Evolutionary conservation across 2,329 filamentous ascomycete species (phyloP).

Genomic region (Penicillium polonicum): DNA sequence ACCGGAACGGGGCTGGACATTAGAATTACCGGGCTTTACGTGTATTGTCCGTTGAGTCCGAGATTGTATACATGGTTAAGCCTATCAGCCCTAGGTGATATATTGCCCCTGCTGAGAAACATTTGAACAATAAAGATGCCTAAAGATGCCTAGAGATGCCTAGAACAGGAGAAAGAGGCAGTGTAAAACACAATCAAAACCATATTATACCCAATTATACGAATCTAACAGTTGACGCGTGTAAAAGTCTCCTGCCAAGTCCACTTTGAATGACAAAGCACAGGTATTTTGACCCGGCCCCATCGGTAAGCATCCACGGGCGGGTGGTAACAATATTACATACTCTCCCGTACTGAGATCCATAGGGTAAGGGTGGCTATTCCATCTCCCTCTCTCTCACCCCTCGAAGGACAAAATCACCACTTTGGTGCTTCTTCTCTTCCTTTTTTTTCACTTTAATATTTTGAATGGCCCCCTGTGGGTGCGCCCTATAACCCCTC

Average conservation of each 20-base stretch:
- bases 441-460: conserved; percentile 2
- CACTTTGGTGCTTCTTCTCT: conserved; percentile 5
- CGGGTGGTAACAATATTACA: conserved; percentile 4
- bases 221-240: conserved; percentile 4
- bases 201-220: not conserved
- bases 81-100: not conserved
- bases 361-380: conserved; percentile 5
- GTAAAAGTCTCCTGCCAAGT: conserved; percentile 4
- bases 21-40: conserved; percentile 20
- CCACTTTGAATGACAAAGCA: conserved; percentile 7
- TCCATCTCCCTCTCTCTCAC: conserved; percentile 2
- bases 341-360: conserved; percentile 2
- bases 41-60: conserved; percentile 1
- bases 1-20: conserved; percentile 12
- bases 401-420: conserved; percentile 11
- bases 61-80: not conserved
- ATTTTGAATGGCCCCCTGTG: conserved; percentile 25
- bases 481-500: conserved; percentile 16
- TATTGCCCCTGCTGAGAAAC: no score
- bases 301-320: conserved; percentile 3
- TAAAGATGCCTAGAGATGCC: not conserved
- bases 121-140: not conserved
- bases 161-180: not conserved
- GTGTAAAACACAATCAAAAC: not conserved
- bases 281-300: not conserved